These are phyloP conservation scores for Melaleuca alternifolia DNA, from an alignment of 345 rosid species.

Conservation along the genomic window DNA sequence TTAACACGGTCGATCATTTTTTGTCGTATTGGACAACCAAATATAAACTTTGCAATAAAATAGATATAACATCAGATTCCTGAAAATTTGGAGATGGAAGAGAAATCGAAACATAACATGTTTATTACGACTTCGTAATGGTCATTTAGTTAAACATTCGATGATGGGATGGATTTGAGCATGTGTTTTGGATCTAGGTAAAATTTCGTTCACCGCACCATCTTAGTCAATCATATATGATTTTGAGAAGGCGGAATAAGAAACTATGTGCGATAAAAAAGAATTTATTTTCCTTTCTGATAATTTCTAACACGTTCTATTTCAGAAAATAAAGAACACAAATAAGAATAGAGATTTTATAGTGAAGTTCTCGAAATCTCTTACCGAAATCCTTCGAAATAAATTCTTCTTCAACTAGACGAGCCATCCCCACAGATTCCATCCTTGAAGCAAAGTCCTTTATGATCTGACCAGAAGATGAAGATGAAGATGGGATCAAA, in stretches of 20 bases:
- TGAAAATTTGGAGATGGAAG: too few relatives aligned
- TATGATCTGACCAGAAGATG: background rate
- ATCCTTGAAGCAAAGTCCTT: background rate
- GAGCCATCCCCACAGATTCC: background rate
- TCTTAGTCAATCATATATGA: background rate
- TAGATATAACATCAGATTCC: too few relatives aligned
- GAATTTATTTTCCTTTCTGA: background rate
- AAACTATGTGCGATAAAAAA: background rate
- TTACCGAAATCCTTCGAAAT: background rate
- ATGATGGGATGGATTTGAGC: background rate
- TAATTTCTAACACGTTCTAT: background rate
- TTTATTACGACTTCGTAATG: too few relatives aligned
- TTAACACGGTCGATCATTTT: too few relatives aligned
- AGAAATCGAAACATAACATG: too few relatives aligned
- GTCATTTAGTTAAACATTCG: too few relatives aligned
- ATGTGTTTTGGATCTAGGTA: background rate
- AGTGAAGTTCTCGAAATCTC: background rate
- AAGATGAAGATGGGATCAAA: background rate
- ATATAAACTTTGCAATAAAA: too few relatives aligned
- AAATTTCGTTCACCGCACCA: background rate
- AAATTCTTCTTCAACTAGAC: background rate
- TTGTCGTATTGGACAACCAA: too few relatives aligned
- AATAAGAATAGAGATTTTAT: background rate
- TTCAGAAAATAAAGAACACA: background rate
- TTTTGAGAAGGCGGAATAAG: background rate